Evolutionary conservation across 768 basidiomycete species (phyloP), one percentile per base, ranked within the genome.

Genomic region (Boletus vermiculosoides): DNA sequence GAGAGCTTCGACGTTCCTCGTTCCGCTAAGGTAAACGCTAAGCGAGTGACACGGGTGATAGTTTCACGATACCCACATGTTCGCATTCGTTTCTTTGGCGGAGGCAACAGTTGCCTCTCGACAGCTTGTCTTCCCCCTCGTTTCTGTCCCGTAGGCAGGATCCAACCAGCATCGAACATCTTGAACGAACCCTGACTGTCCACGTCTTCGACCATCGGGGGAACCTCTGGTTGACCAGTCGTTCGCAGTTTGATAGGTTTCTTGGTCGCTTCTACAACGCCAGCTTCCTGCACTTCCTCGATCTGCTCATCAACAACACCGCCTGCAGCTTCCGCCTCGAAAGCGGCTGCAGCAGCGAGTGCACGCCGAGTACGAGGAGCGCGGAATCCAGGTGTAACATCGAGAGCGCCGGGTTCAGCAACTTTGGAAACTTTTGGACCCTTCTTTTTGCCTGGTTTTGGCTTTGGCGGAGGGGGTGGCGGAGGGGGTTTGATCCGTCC

Each of bases 131-230:
- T 75, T 22, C 84, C 84, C 31, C 85, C 81, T 33, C 93, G 80
- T 61, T 83, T 81, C 50, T 84, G 81, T 34, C 88, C 90, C 3
- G 84, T 77, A 23, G 92, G 90, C 15, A 95, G 73, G 9, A 96
- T 91, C 93, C 92, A 95, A 0, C 94, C 94, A 23, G 78, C 77
- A 56, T 97, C 87, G 73, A 96, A 96, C 73, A 87, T 72, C 66
- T 77, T 82, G 77, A 96, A 97, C 20, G 86, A 87, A 42, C 81
- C 81, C 53, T 83, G 80, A 42, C 81, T 79, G 66, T 88, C 88
- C 33, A 95, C 83, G 41, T 85, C 77, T n/a, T 85, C 80, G 3
- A 92, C 86, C 52, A 89, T 74, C 25, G 81, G 78, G 5, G 86
- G 81, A 3, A 78, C 66, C 2, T 77, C 76, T 15, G 76, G 60